phyloP scores from a whole-genome alignment of 179 eudicot genomes.

The Gypsophila paniculata region DNA sequence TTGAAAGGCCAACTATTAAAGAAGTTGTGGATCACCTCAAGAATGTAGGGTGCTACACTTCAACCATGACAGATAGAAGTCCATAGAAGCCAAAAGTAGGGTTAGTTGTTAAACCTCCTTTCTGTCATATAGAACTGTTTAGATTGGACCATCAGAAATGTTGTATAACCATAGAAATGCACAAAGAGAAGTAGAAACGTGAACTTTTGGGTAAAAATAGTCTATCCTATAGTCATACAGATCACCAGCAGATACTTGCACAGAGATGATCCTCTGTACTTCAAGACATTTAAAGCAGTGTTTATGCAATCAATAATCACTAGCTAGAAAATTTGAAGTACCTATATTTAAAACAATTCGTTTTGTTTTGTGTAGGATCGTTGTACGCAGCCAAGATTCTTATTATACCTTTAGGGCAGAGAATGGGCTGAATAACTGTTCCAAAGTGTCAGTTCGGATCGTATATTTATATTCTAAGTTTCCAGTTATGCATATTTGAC shows the following conservation, averaged over 20 bases:
- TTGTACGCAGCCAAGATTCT: not conserved
- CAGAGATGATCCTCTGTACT: not conserved
- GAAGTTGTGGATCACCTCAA: constrained; percentile 72
- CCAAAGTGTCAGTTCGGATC: too few species aligned
- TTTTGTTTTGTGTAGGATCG: not conserved
- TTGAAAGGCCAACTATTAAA: constrained; percentile 65
- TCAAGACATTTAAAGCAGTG: not conserved
- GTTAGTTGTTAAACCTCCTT: not conserved
- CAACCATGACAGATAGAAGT: constrained; percentile 19
- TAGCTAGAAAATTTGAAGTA: not conserved
- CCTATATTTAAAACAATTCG: not conserved
- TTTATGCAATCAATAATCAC: not conserved
- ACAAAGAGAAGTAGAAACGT: constrained; percentile 5
- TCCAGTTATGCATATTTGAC: too few species aligned
- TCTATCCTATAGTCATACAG: not conserved
- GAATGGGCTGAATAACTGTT: too few species aligned
- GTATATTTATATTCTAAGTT: too few species aligned
- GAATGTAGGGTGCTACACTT: constrained; percentile 31
- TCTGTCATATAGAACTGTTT: constrained; percentile 2
- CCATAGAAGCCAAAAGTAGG: constrained; percentile 8
- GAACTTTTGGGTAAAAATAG: not conserved
- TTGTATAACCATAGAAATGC: not conserved
- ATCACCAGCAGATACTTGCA: not conserved
- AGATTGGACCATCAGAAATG: not conserved
- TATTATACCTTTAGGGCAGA: too few species aligned